A percentile compares a stretch with the other conserved stretches of the same genome.
Evolutionary conservation across 1,284 basidiomycete genomes (phyloP).

Genomic region (Tausonia pullulans): DNA sequence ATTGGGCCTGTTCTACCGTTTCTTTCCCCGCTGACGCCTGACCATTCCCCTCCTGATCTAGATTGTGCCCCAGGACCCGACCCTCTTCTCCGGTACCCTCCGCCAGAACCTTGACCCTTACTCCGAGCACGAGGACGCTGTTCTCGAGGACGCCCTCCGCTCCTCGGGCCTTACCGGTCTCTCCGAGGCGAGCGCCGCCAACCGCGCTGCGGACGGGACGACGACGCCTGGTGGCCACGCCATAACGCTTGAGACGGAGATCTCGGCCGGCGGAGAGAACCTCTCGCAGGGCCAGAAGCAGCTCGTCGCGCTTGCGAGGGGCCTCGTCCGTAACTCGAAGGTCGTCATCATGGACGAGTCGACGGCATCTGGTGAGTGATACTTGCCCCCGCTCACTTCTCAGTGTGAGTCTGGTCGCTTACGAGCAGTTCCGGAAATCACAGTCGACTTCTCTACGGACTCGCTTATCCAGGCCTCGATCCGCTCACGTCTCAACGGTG

Average conservation of each 20-base stretch:
- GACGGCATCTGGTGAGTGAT: neutral
- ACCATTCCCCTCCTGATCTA: neutral
- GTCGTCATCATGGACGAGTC: slow-evolving; percentile 45
- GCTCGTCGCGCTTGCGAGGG: slow-evolving; percentile 45
- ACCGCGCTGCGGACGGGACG: neutral
- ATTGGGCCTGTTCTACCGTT: slow-evolving; percentile 25
- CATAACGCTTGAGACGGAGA: slow-evolving; percentile 14
- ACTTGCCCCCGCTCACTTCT: neutral
- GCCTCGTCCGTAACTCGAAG: slow-evolving; percentile 41
- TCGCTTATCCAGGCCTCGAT: slow-evolving; percentile 40
- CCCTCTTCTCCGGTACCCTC: slow-evolving; percentile 61
- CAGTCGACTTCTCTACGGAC: slow-evolving; percentile 34
- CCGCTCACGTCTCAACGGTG: slow-evolving; percentile 33
- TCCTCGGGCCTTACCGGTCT: slow-evolving; percentile 8
- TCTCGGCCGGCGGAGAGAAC: slow-evolving; percentile 34
- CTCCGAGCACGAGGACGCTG: slow-evolving; percentile 12
- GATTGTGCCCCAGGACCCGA: slow-evolving; percentile 15
- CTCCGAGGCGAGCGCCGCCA: neutral
- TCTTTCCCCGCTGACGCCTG: neutral
- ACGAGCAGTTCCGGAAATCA: neutral
- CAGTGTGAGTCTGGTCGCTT: neutral
- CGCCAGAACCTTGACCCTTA: slow-evolving; percentile 69
- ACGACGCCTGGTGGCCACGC: slow-evolving; percentile 16
- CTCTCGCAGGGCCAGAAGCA: slow-evolving; percentile 61
- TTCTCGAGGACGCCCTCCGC: slow-evolving; percentile 5